Evolutionary conservation across 2,329 filamentous ascomycete genomes (phyloP).

Genomic region (Pseudogymnoascus sp.): DNA sequence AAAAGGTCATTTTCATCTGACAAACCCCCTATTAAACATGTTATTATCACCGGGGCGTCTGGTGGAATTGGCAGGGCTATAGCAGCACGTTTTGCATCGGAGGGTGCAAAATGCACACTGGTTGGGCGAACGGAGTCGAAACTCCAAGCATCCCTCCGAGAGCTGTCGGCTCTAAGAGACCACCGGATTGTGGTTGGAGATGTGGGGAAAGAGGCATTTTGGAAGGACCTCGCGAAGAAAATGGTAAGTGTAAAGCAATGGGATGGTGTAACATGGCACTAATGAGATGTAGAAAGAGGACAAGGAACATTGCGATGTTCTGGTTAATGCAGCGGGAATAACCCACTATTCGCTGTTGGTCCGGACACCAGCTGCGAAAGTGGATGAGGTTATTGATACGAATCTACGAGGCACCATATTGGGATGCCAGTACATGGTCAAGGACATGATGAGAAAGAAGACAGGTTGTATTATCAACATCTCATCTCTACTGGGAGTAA

Average conservation of each 20-base stretch:
- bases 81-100: constrained; percentile 54
- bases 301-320: constrained; percentile 41
- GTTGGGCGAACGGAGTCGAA: constrained; percentile 51
- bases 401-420: constrained; percentile 63
- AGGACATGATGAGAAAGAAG: constrained; percentile 38
- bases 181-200: constrained; percentile 25
- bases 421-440: constrained; percentile 47
- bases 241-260: constrained; percentile 16
- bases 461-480: constrained; percentile 69
- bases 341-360: constrained; percentile 58
- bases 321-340: constrained; percentile 76
- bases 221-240: constrained; percentile 20
- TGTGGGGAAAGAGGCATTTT: constrained; percentile 23
- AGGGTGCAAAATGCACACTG: constrained; percentile 54
- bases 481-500: constrained; percentile 64
- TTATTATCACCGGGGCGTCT: constrained; percentile 61
- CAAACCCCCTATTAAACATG: constrained; percentile 23
- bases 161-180: neutral
- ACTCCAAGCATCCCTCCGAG: constrained; percentile 64
- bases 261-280: neutral
- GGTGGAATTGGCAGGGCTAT: constrained; percentile 64
- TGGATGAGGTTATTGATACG: constrained; percentile 54
- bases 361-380: constrained; percentile 40
- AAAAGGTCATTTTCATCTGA: neutral
- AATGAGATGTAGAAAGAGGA: neutral